These are phyloP conservation scores for Houttuynia cordata DNA, from an alignment of 164 flowering plant genomes.

Conservation along the genomic window DNA sequence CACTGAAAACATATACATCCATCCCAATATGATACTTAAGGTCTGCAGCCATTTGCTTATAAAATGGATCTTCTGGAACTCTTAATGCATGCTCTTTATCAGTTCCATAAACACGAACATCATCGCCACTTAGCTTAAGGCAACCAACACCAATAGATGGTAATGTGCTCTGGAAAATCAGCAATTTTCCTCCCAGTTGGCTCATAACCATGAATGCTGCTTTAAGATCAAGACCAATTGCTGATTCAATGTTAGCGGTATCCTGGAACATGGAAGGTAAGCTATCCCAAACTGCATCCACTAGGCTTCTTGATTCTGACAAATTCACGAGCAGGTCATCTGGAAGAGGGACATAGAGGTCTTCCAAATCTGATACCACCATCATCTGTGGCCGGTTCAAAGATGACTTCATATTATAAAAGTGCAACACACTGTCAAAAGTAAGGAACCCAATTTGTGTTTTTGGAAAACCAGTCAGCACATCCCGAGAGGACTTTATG, in stretches of 20 bases:
- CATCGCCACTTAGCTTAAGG: constrained; percentile 87
- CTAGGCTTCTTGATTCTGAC: constrained; percentile 85
- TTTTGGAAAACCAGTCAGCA: constrained; percentile 76
- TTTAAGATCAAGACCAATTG: too few species aligned
- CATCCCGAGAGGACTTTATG: constrained; percentile 76
- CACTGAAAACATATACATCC: constrained; percentile 81
- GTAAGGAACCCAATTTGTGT: constrained; percentile 97
- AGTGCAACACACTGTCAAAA: constrained; percentile 89
- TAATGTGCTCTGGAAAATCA: too few species aligned
- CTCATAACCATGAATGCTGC: too few species aligned
- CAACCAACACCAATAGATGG: too few species aligned
- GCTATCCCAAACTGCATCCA: constrained; percentile 87
- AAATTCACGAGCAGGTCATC: constrained; percentile 97
- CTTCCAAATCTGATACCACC: constrained; percentile 96
- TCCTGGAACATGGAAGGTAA: constrained; percentile 85
- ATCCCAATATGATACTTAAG: constrained; percentile 79
- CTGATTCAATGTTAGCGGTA: too few species aligned
- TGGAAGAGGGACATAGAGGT: constrained; percentile 85
- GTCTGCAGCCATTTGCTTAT: constrained; percentile 99
- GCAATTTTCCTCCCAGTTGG: too few species aligned
- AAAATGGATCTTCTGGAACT: too few species aligned
- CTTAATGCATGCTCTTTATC: constrained; percentile 78
- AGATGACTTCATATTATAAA: constrained; percentile 95
- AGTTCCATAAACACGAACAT: constrained; percentile 82
- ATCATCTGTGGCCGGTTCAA: constrained; percentile 96